These are phyloP conservation scores for Fusarium domesticum DNA, from an alignment of 2,329 filamentous ascomycete species.

Conservation along the genomic window DNA sequence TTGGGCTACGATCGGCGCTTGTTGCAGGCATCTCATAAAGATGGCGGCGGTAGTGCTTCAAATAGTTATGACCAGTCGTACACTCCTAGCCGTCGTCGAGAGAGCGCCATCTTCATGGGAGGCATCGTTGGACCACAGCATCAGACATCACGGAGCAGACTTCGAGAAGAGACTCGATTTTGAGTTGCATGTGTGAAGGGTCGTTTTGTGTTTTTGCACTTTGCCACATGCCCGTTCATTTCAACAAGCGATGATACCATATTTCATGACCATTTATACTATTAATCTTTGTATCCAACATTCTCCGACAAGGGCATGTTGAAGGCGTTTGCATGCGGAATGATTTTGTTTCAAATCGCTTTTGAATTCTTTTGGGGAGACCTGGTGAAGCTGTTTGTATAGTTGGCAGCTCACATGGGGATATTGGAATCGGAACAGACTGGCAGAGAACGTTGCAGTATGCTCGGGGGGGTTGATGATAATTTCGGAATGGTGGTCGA, in stretches of 20 bases:
- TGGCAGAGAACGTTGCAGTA: not conserved
- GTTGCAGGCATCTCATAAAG: constrained; percentile 30
- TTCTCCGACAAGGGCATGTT: constrained; percentile 5
- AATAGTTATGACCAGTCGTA: constrained; percentile 40
- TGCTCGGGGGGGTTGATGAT: not conserved
- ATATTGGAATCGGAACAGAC: not conserved
- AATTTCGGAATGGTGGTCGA: not conserved
- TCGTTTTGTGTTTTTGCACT: constrained; percentile 26
- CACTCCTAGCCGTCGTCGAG: constrained; percentile 52
- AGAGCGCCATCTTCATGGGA: constrained; percentile 59
- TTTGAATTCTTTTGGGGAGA: not conserved
- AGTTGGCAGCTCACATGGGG: constrained; percentile 2
- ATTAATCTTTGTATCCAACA: constrained; percentile 24
- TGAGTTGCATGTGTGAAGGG: constrained; percentile 31
- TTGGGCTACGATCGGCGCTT: constrained; percentile 39
- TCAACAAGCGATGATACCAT: constrained; percentile 29
- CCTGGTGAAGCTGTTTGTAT: constrained; percentile 2
- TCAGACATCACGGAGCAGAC: constrained; percentile 51
- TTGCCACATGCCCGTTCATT: constrained; percentile 35
- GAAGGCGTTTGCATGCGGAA: constrained; percentile 3
- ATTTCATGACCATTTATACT: constrained; percentile 27
- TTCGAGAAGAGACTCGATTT: constrained; percentile 54
- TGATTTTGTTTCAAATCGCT: constrained; percentile 9
- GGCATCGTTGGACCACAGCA: constrained; percentile 46
- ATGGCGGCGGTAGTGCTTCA: constrained; percentile 23